Conservation (phyloP, 208 protist genomes). For the Trypanosoma mega region DNA sequence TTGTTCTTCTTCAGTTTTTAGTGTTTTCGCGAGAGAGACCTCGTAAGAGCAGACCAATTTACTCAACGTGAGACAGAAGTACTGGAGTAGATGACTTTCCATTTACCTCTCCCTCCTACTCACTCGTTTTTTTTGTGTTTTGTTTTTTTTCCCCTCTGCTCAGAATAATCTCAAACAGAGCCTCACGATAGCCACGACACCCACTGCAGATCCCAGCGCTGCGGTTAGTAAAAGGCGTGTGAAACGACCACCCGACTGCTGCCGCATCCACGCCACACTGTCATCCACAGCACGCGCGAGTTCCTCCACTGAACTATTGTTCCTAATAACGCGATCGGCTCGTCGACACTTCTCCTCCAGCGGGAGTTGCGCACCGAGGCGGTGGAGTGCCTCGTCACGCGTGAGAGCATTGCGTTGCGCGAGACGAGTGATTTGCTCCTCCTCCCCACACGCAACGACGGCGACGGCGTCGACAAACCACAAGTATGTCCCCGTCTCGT, state of each 20-base stretch:
- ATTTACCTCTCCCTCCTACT: too few relatives aligned
- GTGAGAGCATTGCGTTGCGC: slow-evolving; percentile 45
- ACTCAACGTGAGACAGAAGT: too few relatives aligned
- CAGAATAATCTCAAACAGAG: slow-evolving; percentile 1
- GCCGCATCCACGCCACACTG: slow-evolving; percentile 66
- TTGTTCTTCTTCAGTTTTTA: too few relatives aligned
- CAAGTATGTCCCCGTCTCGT: slow-evolving; percentile 79
- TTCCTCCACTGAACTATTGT: slow-evolving; percentile 40
- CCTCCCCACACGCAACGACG: slow-evolving; percentile 68
- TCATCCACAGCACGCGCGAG: slow-evolving; percentile 35
- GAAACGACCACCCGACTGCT: slow-evolving; percentile 36
- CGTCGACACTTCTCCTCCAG: slow-evolving; percentile 54
- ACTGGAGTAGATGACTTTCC: too few relatives aligned
- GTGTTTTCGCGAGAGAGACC: too few relatives aligned
- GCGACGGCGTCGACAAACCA: slow-evolving; percentile 64
- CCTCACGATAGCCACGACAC: slow-evolving; percentile 7
- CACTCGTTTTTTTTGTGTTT: too few relatives aligned
- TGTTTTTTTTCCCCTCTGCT: too few relatives aligned
- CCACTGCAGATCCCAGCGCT: slow-evolving; percentile 9
- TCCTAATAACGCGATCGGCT: slow-evolving; percentile 78
- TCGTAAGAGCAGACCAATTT: too few relatives aligned
- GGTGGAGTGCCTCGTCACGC: slow-evolving; percentile 45
- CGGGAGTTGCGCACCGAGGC: slow-evolving; percentile 81
- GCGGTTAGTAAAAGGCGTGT: slow-evolving; percentile 29
- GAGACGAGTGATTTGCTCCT: slow-evolving; percentile 65